phyloP scores from a whole-genome alignment of 192 early-diverging fungal species.

The Spizellomyces sp. region DNA sequence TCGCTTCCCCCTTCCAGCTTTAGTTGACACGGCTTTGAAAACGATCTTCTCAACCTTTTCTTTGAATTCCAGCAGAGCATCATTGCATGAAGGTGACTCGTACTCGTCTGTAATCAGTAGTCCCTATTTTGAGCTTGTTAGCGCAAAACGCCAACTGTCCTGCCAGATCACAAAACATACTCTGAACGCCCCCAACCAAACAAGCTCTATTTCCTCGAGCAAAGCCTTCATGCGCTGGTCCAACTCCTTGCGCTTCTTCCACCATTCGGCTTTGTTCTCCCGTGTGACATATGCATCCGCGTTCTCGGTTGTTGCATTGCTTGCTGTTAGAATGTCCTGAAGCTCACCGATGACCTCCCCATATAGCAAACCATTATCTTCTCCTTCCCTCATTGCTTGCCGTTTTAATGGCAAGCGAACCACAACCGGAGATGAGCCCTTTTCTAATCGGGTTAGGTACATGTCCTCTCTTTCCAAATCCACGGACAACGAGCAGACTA shows the following conservation, averaged over 20 bases:
- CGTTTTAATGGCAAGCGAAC: conserved; percentile 76
- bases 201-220: conserved; percentile 67
- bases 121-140: conserved; percentile 22
- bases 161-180: conserved; percentile 36
- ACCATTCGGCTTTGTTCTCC: conserved; percentile 80
- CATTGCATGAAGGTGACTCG: not conserved
- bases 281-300: conserved; percentile 30
- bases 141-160: not conserved
- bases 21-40: conserved; percentile 41
- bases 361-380: conserved; percentile 48
- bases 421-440: conserved; percentile 50
- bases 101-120: conserved; percentile 32
- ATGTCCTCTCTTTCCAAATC: conserved; percentile 68
- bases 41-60: conserved; percentile 49
- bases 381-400: conserved; percentile 45
- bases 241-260: conserved; percentile 69
- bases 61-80: conserved; percentile 45
- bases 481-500: conserved; percentile 76
- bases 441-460: conserved; percentile 63
- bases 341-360: conserved; percentile 61
- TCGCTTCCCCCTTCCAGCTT: conserved; percentile 25
- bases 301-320: conserved; percentile 66
- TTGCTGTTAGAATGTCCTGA: conserved; percentile 66
- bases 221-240: conserved; percentile 70
- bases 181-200: conserved; percentile 89